Base-by-base conservation (phyloP, 768 basidiomycete species). In the Boletellus sp. region DNA sequence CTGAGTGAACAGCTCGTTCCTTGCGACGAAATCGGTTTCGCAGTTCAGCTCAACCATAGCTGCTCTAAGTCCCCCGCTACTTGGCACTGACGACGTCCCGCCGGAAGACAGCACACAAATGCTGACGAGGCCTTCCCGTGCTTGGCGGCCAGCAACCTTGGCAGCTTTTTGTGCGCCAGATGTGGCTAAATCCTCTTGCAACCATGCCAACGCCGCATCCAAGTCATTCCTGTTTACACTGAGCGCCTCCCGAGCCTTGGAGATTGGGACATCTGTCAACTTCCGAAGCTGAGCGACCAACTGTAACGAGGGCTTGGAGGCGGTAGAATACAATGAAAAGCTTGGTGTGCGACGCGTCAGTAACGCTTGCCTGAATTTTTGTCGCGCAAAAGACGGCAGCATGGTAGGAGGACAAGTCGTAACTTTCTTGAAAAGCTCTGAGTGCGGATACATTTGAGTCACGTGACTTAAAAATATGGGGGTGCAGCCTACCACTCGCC, bases 11-110 rank as follows among this genome's bases (percentile, higher is more conserved):
- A n/a, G n/a, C n/a, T n/a, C n/a, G n/a, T 91, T 94, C 55, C 90
- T 73, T 20, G 84, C 90, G 24, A 98, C 94, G 64, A 96, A 98
- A 72, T 98, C 94, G 45, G 94, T 96, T 72, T 98, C 94, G 72
- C 94, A 97, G 58, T 90, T 91, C 53, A 96, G 74, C 68, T 98
- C 94, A 49, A 97, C 74, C 79, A 96, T 87, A 17, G 87, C 84
- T 11, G 88, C 92, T 33, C 90, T 80, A 32, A 89, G 69, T 34
- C 79, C 75, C 1, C 76, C 76, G 17, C 66, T 66, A 7, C 69
- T 67, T 33, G 56, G 54, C 33, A 61, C 71, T 11, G 61, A 65
- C 31, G 70, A 55, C 16, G 74, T 75, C 19, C 71, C 70, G 15
- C 86, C 89, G 13, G 78, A 72, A 16, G 88, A 83, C 20, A 95